A percentile compares a stretch with the other conserved stretches of the same genome.
phyloP scores from a whole-genome alignment of 345 rosid genomes.

The Bruguiera sexangula region DNA sequence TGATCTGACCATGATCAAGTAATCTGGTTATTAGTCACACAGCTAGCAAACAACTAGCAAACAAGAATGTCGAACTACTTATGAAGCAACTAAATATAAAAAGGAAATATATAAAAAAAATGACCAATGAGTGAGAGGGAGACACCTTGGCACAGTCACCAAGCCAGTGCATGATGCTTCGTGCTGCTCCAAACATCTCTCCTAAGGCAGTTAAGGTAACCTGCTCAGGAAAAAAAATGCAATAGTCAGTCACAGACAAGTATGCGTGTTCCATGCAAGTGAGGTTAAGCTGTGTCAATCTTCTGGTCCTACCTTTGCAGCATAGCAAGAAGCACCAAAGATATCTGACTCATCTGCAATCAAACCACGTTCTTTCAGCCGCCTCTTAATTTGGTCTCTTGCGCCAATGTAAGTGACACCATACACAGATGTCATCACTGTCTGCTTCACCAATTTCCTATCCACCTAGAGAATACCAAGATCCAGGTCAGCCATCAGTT shows the following conservation, averaged over 20 bases:
- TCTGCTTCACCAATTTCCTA: conserved; percentile 97
- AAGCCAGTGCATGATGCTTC: conserved; percentile 89
- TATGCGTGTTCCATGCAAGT: conserved; percentile 1
- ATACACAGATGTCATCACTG: conserved; percentile 99
- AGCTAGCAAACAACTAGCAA: neutral
- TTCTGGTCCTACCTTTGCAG: conserved; percentile 71
- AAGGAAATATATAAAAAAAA: neutral
- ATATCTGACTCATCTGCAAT: conserved; percentile 49
- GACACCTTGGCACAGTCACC: conserved; percentile 96
- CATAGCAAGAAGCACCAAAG: conserved; percentile 83
- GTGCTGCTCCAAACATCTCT: conserved; percentile 97
- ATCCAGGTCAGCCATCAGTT: conserved; percentile 24
- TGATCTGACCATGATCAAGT: conserved; percentile 45
- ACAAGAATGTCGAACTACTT: neutral
- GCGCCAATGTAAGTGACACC: conserved; percentile 97
- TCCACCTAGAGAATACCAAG: conserved; percentile 61
- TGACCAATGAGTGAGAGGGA: conserved; percentile 11
- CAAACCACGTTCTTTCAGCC: conserved; percentile 84
- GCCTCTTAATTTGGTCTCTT: conserved; percentile 85
- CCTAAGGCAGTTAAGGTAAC: conserved; percentile 80
- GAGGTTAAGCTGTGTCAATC: conserved; percentile 1
- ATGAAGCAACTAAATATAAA: neutral
- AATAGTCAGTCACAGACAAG: conserved; percentile 5
- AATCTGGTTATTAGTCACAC: conserved; percentile 14
- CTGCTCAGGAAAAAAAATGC: conserved; percentile 39